These are phyloP conservation scores for Austroboletus niveus DNA, from an alignment of 1,284 basidiomycete genomes.

Conservation along the genomic window DNA sequence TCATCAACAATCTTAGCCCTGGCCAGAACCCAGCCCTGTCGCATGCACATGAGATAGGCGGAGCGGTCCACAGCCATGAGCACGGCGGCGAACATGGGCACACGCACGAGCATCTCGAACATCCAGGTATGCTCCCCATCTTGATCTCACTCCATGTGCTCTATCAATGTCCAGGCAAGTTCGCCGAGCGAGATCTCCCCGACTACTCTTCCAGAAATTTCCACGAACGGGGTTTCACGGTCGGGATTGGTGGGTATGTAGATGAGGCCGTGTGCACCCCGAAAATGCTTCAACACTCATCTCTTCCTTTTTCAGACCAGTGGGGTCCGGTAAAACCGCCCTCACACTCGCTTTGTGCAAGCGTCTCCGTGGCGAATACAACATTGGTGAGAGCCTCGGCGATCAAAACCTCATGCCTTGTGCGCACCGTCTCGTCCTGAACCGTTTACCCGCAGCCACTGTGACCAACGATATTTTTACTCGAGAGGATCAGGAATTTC, in stretches of 20 bases:
- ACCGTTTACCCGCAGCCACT: slow-evolving; percentile 56
- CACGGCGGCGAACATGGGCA: slow-evolving; percentile 77
- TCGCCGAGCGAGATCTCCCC: slow-evolving; percentile 88
- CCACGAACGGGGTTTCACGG: slow-evolving; percentile 91
- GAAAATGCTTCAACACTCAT: slow-evolving; percentile 1
- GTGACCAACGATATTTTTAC: slow-evolving; percentile 99
- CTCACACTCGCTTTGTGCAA: slow-evolving; percentile 91
- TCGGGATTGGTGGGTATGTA: slow-evolving; percentile 92
- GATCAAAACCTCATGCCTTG: slow-evolving; percentile 4
- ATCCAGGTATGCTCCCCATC: slow-evolving; percentile 62
- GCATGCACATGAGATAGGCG: slow-evolving; percentile 26
- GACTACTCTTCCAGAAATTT: slow-evolving; percentile 86
- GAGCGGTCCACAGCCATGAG: slow-evolving; percentile 33
- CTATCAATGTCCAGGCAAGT: slow-evolving; percentile 68
- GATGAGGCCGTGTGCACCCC: neutral
- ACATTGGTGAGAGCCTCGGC: slow-evolving; percentile 66
- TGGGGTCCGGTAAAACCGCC: slow-evolving; percentile 97
- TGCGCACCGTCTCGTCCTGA: slow-evolving; percentile 9
- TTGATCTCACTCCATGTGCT: slow-evolving; percentile 1
- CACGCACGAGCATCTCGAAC: slow-evolving; percentile 87
- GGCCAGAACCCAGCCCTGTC: slow-evolving; percentile 32
- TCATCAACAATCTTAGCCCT: slow-evolving; percentile 63
- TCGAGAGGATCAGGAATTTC: slow-evolving; percentile 95
- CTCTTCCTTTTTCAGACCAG: slow-evolving; percentile 57
- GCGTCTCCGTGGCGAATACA: slow-evolving; percentile 78